These are phyloP conservation scores for Fusarium sp. DNA, from an alignment of 2,329 filamentous ascomycete species.

Conservation along the genomic window DNA sequence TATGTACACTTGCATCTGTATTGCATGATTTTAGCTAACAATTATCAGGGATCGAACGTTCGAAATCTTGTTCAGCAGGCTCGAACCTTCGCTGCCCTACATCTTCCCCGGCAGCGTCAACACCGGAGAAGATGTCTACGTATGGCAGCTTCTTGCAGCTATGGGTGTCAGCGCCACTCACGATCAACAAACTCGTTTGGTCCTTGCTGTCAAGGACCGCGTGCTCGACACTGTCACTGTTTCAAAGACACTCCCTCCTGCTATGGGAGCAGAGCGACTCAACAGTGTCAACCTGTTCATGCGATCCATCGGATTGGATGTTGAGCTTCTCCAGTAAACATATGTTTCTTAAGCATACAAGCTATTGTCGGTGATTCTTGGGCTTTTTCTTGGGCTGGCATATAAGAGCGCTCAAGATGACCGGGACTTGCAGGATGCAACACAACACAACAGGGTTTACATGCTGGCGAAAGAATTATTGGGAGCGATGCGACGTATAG, in stretches of 20 bases:
- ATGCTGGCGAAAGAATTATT: conserved; percentile 39
- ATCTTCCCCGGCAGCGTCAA: conserved; percentile 95
- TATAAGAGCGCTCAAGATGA: conserved; percentile 42
- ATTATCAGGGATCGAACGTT: conserved; percentile 77
- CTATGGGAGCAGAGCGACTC: conserved; percentile 85
- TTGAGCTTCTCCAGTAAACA: conserved; percentile 72
- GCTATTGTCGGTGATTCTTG: conserved; percentile 44
- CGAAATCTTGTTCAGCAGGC: conserved; percentile 84
- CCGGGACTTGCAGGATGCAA: conserved; percentile 37
- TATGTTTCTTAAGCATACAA: conserved; percentile 27
- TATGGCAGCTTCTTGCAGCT: conserved; percentile 97
- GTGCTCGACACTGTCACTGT: conserved; percentile 95
- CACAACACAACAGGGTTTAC: conserved; percentile 28
- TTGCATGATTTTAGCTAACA: conserved; percentile 49
- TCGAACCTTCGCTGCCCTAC: conserved; percentile 85
- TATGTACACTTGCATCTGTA: conserved; percentile 52
- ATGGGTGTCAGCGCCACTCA: conserved; percentile 94
- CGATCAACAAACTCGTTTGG: conserved; percentile 93
- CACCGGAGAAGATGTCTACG: conserved; percentile 91
- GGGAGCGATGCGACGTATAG: conserved; percentile 28
- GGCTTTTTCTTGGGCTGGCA: conserved; percentile 46
- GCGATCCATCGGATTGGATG: conserved; percentile 98
- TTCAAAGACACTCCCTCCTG: conserved; percentile 87
- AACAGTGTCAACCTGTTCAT: conserved; percentile 98
- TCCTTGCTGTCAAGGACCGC: conserved; percentile 95